These are phyloP conservation scores for Cokeromyces recurvatus DNA, from an alignment of 371 early-diverging fungal species.

Conservation along the genomic window DNA sequence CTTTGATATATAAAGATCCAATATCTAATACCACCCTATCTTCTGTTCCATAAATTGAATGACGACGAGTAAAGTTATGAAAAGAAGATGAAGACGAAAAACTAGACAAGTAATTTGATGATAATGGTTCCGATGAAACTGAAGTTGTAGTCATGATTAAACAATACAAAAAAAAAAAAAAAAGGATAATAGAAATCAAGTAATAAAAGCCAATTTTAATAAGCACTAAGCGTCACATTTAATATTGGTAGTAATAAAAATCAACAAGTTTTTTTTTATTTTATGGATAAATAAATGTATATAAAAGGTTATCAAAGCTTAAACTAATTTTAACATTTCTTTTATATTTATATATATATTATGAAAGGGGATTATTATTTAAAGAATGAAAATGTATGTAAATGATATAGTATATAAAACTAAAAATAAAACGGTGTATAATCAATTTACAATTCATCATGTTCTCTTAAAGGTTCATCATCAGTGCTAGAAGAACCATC, in stretches of 20 bases:
- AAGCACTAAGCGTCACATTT: no score
- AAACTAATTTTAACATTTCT: no score
- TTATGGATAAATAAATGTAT: no score
- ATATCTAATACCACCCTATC: constrained; percentile 87
- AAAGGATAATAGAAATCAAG: no score
- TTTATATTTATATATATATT: no score
- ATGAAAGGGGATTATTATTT: no score
- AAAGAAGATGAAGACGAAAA: constrained; percentile 32
- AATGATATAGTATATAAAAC: not conserved
- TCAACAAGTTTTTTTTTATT: no score
- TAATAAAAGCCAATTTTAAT: no score
- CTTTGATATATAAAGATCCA: constrained; percentile 77
- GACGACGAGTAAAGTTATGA: constrained; percentile 46
- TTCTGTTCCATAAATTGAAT: constrained; percentile 70
- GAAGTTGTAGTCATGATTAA: constrained; percentile 41
- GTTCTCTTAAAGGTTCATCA: constrained; percentile 64
- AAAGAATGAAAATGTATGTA: not conserved
- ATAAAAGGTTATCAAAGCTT: no score
- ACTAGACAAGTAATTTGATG: constrained; percentile 34
- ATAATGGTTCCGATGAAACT: constrained; percentile 36
- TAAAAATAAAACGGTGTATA: constrained; percentile 11
- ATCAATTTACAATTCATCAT: constrained; percentile 69
- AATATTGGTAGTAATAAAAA: no score
- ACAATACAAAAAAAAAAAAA: constrained; percentile 2
- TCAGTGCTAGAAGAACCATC: constrained; percentile 49